Conservation (phyloP, 1,284 basidiomycete genomes). For the Peniophora sp. region DNA sequence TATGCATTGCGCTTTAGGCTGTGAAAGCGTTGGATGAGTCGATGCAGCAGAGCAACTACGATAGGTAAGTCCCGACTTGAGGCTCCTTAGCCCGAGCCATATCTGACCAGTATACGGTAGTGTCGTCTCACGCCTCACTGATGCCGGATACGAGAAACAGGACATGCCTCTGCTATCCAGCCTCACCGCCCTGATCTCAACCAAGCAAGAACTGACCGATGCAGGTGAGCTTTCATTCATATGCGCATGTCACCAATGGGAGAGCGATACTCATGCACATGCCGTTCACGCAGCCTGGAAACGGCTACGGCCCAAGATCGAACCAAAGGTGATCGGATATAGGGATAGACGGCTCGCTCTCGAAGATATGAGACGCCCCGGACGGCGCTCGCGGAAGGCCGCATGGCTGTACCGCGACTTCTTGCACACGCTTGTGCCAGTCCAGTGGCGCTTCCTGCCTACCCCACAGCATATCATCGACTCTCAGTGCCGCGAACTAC, state of each 20-base stretch:
- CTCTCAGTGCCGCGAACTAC: too few relatives aligned
- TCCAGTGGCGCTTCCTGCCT: neutral
- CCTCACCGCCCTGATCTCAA: neutral
- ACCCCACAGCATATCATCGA: too few relatives aligned
- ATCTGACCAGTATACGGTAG: neutral
- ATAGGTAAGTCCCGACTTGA: conserved; percentile 4
- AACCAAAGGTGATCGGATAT: neutral
- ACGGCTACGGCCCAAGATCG: neutral
- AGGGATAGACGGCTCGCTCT: neutral
- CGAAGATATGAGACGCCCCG: neutral
- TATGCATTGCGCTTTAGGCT: conserved; percentile 1
- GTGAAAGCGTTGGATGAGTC: conserved; percentile 3
- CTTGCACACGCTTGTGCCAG: neutral
- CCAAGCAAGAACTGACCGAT: neutral
- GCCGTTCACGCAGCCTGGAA: neutral
- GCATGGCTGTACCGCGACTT: neutral
- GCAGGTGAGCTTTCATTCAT: neutral
- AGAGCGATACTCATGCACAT: neutral
- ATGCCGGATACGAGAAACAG: conserved; percentile 3
- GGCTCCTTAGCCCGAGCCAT: too few relatives aligned
- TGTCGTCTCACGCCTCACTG: conserved; percentile 2
- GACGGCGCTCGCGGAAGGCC: neutral
- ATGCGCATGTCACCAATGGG: neutral
- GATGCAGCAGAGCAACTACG: neutral
- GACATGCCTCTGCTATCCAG: conserved; percentile 2